Evolutionary conservation across 2,329 filamentous ascomycete species (phyloP), one percentile per base, ranked within the genome.

Genomic region (Fusarium brachygibbosum): DNA sequence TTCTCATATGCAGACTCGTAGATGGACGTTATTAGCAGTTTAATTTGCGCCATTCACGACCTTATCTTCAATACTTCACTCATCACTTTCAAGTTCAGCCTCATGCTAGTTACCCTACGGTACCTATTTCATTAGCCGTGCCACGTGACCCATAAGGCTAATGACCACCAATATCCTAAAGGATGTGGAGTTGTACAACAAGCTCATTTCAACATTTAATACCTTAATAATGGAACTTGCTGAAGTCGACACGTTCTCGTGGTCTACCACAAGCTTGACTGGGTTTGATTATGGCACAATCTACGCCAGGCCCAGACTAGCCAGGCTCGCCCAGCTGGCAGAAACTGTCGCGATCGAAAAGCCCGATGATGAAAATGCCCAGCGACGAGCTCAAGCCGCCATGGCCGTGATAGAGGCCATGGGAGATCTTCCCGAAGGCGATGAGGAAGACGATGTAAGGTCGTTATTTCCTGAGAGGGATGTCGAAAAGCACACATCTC

Each of bases 321-420:
- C 5, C 9, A 21, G 19, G 17, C 31, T 62, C 14, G 13, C 40
- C 9, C 12, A 13, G 12, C 17, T 59, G 11, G 25, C 34, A 6
- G 32, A 2, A 16, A 31, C 5, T 16, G 38, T 44, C 23, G 54
- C 54, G 35, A 11, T 6, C 17, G 13, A 16, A 19, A 17, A 13
- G 4, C 45, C 40, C 2, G 4, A 25, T 8, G 46, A 48, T 14
- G 13, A 35, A 17, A n/a, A 41, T 14, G 46, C 54, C 12, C 40
- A 59, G 5, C n/a, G 9, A 16, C 28, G 34, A 38, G 54, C 58
- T 3, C 35, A 41, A n/a, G 23, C 40, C 17, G 54, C 54, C 11
- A 31, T 19, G 10, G 9, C 11, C 0, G 14, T 62, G 1, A 5
- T 32, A 11, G 8, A 13, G 2, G 17, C 6, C 2, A 21, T 21